These are phyloP conservation scores for Leccinum rimulosum DNA, from an alignment of 768 basidiomycete species.

Conservation along the genomic window DNA sequence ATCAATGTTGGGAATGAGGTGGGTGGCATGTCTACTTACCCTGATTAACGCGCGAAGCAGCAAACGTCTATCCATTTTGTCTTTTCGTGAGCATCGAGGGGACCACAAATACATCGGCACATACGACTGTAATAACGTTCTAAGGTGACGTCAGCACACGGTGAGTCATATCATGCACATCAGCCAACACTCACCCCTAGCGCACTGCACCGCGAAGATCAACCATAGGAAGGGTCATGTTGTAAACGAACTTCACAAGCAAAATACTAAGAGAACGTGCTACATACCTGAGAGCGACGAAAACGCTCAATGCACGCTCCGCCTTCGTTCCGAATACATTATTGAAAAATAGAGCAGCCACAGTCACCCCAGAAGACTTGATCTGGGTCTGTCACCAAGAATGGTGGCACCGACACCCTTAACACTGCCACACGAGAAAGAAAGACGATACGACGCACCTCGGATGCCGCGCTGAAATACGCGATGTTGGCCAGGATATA, in stretches of 20 bases:
- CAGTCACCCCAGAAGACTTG: conserved; percentile 46
- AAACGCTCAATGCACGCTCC: conserved; percentile 52
- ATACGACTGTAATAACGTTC: conserved; percentile 34
- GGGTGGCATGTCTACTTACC: conserved; percentile 19
- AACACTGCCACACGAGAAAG: background rate
- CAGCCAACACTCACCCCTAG: conserved; percentile 29
- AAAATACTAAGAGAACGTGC: background rate
- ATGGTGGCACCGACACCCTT: background rate
- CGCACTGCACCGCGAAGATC: conserved; percentile 28
- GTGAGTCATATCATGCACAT: background rate
- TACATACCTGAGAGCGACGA: conserved; percentile 54
- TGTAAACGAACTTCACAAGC: background rate
- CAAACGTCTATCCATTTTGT: conserved; percentile 42
- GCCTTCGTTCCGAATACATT: conserved; percentile 56
- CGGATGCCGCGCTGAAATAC: conserved; percentile 44
- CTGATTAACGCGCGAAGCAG: conserved; percentile 52
- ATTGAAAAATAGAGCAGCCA: conserved; percentile 58
- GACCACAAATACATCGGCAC: background rate
- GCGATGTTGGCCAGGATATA: conserved; percentile 59
- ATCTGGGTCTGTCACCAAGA: conserved; percentile 40
- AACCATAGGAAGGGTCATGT: background rate
- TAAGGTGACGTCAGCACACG: conserved; percentile 10
- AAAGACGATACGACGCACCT: conserved; percentile 7
- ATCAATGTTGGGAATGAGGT: background rate
- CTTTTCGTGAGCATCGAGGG: background rate